A percentile compares a stretch with the other conserved stretches of the same genome.
phyloP scores from a whole-genome alignment of 2,329 filamentous ascomycete species.

The Pyricularia sp. region DNA sequence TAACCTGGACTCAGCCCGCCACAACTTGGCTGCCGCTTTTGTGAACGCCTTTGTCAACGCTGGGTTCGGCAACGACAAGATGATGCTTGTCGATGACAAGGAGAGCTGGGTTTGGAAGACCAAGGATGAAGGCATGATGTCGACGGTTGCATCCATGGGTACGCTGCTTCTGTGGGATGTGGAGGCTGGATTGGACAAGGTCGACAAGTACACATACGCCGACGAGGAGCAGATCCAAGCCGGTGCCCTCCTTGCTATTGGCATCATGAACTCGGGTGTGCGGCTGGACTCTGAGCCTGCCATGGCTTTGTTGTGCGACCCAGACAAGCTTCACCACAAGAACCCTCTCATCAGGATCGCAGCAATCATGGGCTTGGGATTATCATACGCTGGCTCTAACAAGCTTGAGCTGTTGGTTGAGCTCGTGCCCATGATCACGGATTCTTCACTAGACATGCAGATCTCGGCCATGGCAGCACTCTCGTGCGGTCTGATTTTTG shows the following conservation, averaged over 20 bases:
- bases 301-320: constrained; percentile 73
- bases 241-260: constrained; percentile 84
- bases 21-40: constrained; percentile 92
- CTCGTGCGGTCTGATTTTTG: constrained; percentile 81
- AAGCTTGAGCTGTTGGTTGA: constrained; percentile 80
- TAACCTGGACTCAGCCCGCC: constrained; percentile 87
- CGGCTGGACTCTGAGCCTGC: constrained; percentile 84
- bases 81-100: constrained; percentile 91
- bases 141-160: constrained; percentile 86
- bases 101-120: constrained; percentile 98
- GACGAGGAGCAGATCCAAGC: constrained; percentile 77
- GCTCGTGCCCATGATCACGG: constrained; percentile 77
- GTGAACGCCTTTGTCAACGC: constrained; percentile 97
- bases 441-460: constrained; percentile 83
- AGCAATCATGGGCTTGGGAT: constrained; percentile 89
- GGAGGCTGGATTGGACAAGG: constrained; percentile 82
- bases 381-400: constrained; percentile 91
- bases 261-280: constrained; percentile 92
- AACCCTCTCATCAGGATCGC: constrained; percentile 70
- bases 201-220: constrained; percentile 88
- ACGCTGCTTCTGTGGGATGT: constrained; percentile 91
- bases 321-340: constrained; percentile 70
- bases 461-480: constrained; percentile 93
- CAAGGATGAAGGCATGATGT: constrained; percentile 96
- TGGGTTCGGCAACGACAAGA: constrained; percentile 90